A percentile compares a stretch with the other conserved stretches of the same genome.
These are phyloP conservation scores for Solanum stenotomum DNA, from an alignment of 257 asterid genomes.

Conservation along the genomic window DNA sequence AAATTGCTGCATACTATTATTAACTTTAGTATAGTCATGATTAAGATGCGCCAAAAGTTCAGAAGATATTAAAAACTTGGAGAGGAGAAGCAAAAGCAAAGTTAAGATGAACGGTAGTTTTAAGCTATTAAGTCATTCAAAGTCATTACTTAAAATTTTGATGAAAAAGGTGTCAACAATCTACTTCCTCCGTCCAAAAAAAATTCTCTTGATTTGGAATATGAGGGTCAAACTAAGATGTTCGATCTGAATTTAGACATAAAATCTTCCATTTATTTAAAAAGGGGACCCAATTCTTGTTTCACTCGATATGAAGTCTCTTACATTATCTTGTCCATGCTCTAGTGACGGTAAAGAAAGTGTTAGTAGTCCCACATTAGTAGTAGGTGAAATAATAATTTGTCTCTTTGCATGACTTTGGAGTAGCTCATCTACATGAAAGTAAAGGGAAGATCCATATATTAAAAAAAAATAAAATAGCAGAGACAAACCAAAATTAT, in stretches of 20 bases:
- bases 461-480: background rate
- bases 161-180: background rate
- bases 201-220: background rate
- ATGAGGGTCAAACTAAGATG: background rate
- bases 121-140: background rate
- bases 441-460: background rate
- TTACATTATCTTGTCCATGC: background rate
- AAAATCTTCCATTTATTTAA: background rate
- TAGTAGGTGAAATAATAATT: background rate
- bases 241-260: background rate
- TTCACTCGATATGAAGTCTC: background rate
- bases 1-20: background rate
- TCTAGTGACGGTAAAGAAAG: rapidly evolving
- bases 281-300: constrained; percentile 6
- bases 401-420: background rate
- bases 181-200: background rate
- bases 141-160: background rate
- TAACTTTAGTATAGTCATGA: background rate
- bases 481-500: background rate
- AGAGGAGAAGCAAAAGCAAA: background rate
- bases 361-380: background rate
- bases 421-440: background rate
- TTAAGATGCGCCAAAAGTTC: background rate
- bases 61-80: background rate
- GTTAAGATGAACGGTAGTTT: background rate